phyloP scores from a whole-genome alignment of 2,329 filamentous ascomycete genomes.

The Colletotrichum sp. region DNA sequence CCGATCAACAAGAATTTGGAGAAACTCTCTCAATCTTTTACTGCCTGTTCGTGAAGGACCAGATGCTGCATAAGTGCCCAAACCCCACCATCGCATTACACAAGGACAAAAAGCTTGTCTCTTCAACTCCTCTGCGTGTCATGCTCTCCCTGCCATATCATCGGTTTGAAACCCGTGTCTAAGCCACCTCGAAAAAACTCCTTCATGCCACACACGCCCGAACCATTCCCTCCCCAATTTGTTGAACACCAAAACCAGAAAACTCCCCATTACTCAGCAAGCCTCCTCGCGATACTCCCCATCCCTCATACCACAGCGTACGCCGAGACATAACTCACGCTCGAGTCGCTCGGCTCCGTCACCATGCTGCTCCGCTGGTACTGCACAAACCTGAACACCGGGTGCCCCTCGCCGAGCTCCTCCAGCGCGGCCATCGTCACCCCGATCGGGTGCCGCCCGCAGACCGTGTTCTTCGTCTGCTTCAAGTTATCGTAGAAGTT shows the following conservation, averaged over 20 bases:
- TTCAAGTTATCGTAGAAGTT: constrained; percentile 72
- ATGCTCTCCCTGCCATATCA: background rate
- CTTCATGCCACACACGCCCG: background rate
- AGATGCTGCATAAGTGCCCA: background rate
- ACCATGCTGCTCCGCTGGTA: constrained; percentile 88
- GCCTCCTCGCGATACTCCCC: background rate
- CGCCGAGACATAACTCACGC: constrained; percentile 94
- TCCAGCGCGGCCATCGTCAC: constrained; percentile 91
- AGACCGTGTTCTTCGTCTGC: constrained; percentile 87
- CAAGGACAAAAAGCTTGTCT: background rate
- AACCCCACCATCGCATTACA: background rate
- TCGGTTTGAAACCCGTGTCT: background rate
- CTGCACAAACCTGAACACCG: constrained; percentile 77
- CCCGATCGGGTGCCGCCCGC: constrained; percentile 92
- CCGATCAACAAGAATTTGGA: rapidly evolving
- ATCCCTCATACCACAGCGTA: constrained; percentile 72
- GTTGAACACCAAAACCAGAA: background rate
- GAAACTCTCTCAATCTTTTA: background rate
- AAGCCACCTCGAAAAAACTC: background rate
- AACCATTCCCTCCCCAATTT: background rate
- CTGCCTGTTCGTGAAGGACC: background rate
- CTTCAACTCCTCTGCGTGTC: background rate
- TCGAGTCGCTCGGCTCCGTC: constrained; percentile 71
- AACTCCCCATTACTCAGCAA: background rate
- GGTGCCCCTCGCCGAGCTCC: constrained; percentile 52